Percentiles rank a stretch among this genome's conserved stretches.
Conservation (phyloP, 1,284 basidiomycete genomes). For the Tetrapyrgos nigripes region DNA sequence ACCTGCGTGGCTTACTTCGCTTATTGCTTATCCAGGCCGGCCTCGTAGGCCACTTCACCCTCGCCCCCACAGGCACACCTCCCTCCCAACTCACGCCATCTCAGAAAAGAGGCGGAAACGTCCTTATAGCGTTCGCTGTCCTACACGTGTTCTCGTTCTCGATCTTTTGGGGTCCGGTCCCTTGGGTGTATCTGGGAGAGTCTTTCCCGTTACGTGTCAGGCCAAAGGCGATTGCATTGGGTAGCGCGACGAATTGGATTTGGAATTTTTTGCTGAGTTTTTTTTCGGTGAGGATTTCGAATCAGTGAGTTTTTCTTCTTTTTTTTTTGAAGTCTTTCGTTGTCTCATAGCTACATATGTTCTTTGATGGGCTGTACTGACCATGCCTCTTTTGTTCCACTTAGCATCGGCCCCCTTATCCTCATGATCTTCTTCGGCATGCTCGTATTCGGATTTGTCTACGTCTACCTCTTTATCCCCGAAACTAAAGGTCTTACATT, state of each 20-base stretch:
- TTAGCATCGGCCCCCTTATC: conserved; percentile 77
- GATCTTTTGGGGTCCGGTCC: conserved; percentile 77
- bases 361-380: not conserved
- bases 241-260: conserved; percentile 64
- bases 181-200: conserved; percentile 55
- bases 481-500: conserved; percentile 79
- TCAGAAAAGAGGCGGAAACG: conserved; percentile 66
- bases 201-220: conserved; percentile 76
- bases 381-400: conserved; percentile 2
- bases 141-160: conserved; percentile 79
- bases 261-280: conserved; percentile 81
- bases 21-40: conserved; percentile 53
- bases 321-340: not conserved
- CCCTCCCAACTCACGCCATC: conserved; percentile 52
- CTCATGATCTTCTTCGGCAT: conserved; percentile 80
- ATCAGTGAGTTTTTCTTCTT: conserved; percentile 32
- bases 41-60: conserved; percentile 72
- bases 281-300: conserved; percentile 73
- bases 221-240: conserved; percentile 77
- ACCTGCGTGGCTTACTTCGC: not conserved
- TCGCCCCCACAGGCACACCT: conserved; percentile 61
- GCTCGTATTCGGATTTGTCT: conserved; percentile 71
- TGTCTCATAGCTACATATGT: not conserved
- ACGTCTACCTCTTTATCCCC: conserved; percentile 76
- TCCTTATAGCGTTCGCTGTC: conserved; percentile 77